Base-by-base conservation (phyloP, 2,329 filamentous ascomycete genomes). In the Dothidotthia symphoricarpi region DNA sequence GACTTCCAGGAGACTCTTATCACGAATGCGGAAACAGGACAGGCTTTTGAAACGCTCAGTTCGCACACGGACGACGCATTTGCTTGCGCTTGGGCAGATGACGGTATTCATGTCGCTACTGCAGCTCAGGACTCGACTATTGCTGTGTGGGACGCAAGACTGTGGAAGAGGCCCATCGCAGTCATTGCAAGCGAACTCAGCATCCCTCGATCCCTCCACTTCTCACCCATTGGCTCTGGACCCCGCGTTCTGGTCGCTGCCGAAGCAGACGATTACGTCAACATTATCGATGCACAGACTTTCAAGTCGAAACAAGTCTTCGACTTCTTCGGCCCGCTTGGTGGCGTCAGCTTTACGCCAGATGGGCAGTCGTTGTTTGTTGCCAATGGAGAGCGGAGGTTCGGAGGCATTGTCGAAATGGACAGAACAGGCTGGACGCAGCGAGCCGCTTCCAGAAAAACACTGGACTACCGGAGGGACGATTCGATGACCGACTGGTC, bases 31-130 rank as follows among this genome's bases (percentile, higher is more conserved):
- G 84, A 87, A 38, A 81, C 76, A 10, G 81, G 84, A 11, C 68
- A 68, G 75, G 42, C 71, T 70, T 38, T 73, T 77, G 46, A 83
- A 49, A 67, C 69, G 16, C 75, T 90, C 2, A 64, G 70, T 3
- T 82, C 83, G 2, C 85, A 88, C 56, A 72, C 72, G 11, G 85
- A 89, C 56, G 85, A 76, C 50, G 84, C 81, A 2, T 91, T 90
- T 55, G 81, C 86, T 2, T 88, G 84, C 55, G 86, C 84, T 49
- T 91, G 86, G 86, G 83, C 85, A 13, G 81, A 85, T 36, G 83
- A 90, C 58, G 86, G 85, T 22, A 81, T 82, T 69, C 83, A 82
- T 10, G 76, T 90, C 14, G 86, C 86, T 10, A 90, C 86, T 0
- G 86, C 82, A 15, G 84, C 83, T 45, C 86, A 91, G 63, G 86